Base-by-base conservation (phyloP, 176 grass and related monocot species). In the Oryza meridionalis region DNA sequence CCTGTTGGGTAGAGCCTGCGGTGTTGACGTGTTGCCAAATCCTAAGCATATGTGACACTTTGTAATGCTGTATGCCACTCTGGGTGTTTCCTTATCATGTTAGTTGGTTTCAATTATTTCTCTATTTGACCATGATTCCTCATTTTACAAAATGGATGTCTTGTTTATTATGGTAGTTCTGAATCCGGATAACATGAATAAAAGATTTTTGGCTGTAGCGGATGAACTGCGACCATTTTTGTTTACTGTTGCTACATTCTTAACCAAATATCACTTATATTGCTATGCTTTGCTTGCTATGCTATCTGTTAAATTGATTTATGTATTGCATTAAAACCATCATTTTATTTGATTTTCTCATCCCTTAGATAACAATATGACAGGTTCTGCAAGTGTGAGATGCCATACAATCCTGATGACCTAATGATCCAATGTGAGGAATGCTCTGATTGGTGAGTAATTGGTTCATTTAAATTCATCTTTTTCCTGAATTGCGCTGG, bases 311-410 rank as follows among this genome's bases (percentile, higher is more conserved):
- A 43, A 42, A 76, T 76, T 44, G 22, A 14, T 76, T 83, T 55
- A 25, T 71, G 24, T 38, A 21, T 72, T 84, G 22, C 81, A 61
- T 69, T 9, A 24, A n/a, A 47, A 81, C 77, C 32, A 27, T 66
- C 1, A 55, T 80, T 79, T 70, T 74, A 9, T 91, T 78, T 79
- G 15, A 50, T 73, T 82, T 77, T 80, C 84, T 82, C 32, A 51
- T 81, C 29, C 77, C 77, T 80, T 80, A n/a, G 11, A 76, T 47
- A 76, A 79, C 49, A 55, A 69, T 35, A 0, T 81, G 40, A 40
- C 95, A 98, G 96, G 87, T 98, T 98, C 93, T 98, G 93, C 91
- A 98, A 98, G 82, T 98, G 96, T 85, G 96, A 98, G 78, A 98
- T 98, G 96, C 96, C 96, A 1, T 95, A 98, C 80, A 98, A 98